A percentile compares a stretch with the other conserved stretches of the same genome.
Conservation (phyloP, 768 basidiomycete genomes). For the Lactarius vividus region DNA sequence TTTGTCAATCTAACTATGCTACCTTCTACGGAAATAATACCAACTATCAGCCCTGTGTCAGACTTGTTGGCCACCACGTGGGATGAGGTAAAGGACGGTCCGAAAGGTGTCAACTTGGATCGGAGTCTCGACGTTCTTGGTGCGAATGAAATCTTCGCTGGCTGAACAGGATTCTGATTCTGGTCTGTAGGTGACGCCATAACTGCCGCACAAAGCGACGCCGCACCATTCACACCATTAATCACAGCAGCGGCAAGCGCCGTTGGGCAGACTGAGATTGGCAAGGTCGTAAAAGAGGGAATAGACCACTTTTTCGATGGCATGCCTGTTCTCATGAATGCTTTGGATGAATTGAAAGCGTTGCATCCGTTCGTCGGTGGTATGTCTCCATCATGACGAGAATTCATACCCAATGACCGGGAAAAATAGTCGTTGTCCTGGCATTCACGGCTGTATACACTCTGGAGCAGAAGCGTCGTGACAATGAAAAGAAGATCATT, state of each 20-base stretch:
- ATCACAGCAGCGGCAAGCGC: conserved; percentile 6
- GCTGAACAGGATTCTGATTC: neutral
- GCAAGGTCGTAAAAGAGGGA: conserved; percentile 24
- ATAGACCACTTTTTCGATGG: conserved; percentile 30
- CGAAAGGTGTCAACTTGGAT: neutral
- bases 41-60: neutral
- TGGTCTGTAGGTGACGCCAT: neutral
- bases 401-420: neutral
- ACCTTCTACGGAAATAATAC: neutral
- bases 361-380: conserved; percentile 34
- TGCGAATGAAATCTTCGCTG: neutral
- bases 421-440: conserved; percentile 41
- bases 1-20: neutral
- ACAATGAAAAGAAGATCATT: conserved; percentile 50
- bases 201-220: neutral
- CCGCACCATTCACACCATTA: neutral
- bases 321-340: conserved; percentile 32
- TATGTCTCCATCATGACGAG: conserved; percentile 9
- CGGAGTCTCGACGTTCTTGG: neutral
- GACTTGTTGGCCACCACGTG: conserved; percentile 6
- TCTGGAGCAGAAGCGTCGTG: conserved; percentile 46
- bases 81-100: conserved; percentile 2
- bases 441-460: conserved; percentile 51
- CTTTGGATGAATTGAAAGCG: conserved; percentile 32
- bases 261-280: conserved; percentile 8